A percentile compares a stretch with the other conserved stretches of the same genome.
Evolutionary conservation across 2,329 filamentous ascomycete genomes (phyloP).

Genomic region (Claviceps maximensis): DNA sequence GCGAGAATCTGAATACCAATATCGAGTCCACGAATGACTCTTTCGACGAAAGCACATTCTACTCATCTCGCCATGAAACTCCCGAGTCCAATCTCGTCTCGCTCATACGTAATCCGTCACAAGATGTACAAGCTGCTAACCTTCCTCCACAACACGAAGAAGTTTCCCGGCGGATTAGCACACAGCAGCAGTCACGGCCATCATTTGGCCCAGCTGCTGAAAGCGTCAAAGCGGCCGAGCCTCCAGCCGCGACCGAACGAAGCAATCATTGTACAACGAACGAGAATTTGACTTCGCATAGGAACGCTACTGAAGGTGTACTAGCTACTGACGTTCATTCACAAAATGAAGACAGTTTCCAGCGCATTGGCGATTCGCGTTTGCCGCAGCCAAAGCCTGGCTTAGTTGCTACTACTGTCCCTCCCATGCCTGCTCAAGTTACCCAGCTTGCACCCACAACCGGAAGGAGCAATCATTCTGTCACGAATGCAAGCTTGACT

Average conservation of each 20-base stretch:
- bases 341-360: background rate
- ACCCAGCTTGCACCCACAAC: background rate
- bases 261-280: background rate
- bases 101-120: conserved; percentile 33
- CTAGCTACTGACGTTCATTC: background rate
- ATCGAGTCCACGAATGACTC: conserved; percentile 59
- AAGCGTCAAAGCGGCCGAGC: background rate
- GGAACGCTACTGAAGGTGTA: background rate
- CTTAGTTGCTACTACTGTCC: background rate
- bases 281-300: conserved; percentile 6
- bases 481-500: conserved; percentile 5
- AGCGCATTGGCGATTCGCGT: background rate
- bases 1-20: conserved; percentile 39
- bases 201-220: background rate
- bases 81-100: conserved; percentile 39
- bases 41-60: conserved; percentile 88
- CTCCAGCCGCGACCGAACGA: background rate
- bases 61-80: conserved; percentile 87
- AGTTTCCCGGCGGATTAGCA: background rate
- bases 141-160: conserved; percentile 7
- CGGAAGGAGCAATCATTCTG: background rate
- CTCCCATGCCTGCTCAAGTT: conserved; percentile 1
- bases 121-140: conserved; percentile 15
- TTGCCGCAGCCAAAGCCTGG: background rate
- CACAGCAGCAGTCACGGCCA: background rate